Percentiles rank a stretch among this genome's conserved stretches.
Conservation (phyloP, 768 basidiomycete species). For the Leccinum pellstonianum region DNA sequence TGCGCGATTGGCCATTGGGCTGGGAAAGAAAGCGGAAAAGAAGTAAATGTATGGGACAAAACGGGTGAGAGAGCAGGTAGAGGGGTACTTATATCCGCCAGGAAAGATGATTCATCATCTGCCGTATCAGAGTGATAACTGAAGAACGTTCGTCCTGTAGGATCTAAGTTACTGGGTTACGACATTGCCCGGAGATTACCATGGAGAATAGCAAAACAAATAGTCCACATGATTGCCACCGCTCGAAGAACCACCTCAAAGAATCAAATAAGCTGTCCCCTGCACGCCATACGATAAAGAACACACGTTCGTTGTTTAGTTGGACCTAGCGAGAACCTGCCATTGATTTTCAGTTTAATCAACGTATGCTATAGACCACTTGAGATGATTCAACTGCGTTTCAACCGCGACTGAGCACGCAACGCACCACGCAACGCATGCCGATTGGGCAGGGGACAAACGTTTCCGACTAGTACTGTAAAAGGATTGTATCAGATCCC, state of each 20-base stretch:
- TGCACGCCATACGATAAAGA: neutral
- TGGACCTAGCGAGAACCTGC: neutral
- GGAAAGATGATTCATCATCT: neutral
- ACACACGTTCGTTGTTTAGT: neutral
- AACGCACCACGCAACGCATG: neutral
- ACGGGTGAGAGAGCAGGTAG: neutral
- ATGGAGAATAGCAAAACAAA: conserved; percentile 5
- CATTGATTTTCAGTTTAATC: neutral
- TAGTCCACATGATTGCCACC: neutral
- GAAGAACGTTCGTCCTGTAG: conserved; percentile 15
- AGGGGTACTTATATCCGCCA: conserved; percentile 4
- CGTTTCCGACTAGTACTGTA: neutral
- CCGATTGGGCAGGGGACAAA: conserved; percentile 2
- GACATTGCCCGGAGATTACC: conserved; percentile 5
- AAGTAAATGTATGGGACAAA: neutral
- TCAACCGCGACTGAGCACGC: neutral
- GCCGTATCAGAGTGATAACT: neutral
- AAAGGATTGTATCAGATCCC: neutral
- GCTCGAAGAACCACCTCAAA: neutral
- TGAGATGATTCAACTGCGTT: neutral
- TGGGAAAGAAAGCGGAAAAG: neutral
- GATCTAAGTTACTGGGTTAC: neutral
- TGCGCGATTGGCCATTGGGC: conserved; percentile 13
- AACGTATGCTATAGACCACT: neutral
- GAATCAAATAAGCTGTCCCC: neutral